phyloP scores from a whole-genome alignment of 2,329 filamentous ascomycete genomes.

The Ramularia collo-cygni region DNA sequence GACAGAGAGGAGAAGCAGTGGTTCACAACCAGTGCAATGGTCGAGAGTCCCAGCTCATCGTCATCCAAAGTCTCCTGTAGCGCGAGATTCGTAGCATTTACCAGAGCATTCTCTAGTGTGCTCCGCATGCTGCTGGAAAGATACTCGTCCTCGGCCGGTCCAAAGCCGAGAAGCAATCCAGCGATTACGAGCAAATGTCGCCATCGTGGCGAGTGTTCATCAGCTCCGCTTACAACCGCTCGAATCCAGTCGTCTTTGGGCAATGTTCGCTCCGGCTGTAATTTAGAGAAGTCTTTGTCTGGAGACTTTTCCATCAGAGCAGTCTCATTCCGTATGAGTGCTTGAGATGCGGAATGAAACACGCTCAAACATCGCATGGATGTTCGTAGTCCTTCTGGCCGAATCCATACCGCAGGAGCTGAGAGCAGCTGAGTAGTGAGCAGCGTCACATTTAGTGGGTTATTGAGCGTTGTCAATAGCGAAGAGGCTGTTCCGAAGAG shows the following conservation, averaged over 20 bases:
- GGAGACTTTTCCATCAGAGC: slow-evolving; percentile 25
- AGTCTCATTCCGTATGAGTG: slow-evolving; percentile 45
- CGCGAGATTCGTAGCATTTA: slow-evolving; percentile 69
- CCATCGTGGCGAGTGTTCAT: slow-evolving; percentile 63
- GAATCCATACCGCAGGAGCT: slow-evolving; percentile 63
- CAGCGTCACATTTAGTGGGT: slow-evolving; percentile 67
- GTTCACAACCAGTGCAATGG: slow-evolving; percentile 64
- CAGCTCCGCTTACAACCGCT: slow-evolving; percentile 53
- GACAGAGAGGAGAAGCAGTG: slow-evolving; percentile 69
- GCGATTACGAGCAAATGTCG: slow-evolving; percentile 75
- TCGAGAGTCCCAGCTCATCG: slow-evolving; percentile 42
- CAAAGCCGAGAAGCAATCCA: slow-evolving; percentile 71
- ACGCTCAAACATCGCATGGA: slow-evolving; percentile 63
- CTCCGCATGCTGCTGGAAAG: slow-evolving; percentile 57
- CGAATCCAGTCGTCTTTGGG: slow-evolving; percentile 51
- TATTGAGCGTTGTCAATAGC: slow-evolving; percentile 62
- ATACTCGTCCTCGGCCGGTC: slow-evolving; percentile 55
- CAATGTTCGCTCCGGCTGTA: slow-evolving; percentile 27
- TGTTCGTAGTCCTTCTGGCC: slow-evolving; percentile 54
- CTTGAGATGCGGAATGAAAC: slow-evolving; percentile 61
- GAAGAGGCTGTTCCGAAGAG: slow-evolving; percentile 60
- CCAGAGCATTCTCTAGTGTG: slow-evolving; percentile 65
- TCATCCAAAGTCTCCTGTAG: slow-evolving; percentile 51
- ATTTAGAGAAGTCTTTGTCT: slow-evolving; percentile 22
- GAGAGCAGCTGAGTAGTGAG: slow-evolving; percentile 66